These are phyloP conservation scores for Ceratocystis lukuohia DNA, from an alignment of 2,329 filamentous ascomycete genomes.

Conservation along the genomic window DNA sequence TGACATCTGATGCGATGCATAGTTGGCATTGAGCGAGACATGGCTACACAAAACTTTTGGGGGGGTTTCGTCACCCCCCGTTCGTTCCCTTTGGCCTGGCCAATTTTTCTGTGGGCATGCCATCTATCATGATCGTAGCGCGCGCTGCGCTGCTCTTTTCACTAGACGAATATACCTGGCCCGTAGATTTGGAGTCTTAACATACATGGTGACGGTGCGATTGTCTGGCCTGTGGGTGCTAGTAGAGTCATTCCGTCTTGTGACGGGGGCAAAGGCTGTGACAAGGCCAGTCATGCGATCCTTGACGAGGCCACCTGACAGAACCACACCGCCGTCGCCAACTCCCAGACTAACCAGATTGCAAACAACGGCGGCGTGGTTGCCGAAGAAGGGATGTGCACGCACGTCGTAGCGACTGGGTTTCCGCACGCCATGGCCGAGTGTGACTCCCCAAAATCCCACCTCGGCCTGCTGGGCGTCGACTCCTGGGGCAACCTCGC, in stretches of 20 bases:
- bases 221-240: background rate
- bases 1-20: too few species aligned
- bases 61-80: too few species aligned
- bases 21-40: too few species aligned
- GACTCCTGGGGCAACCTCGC: background rate
- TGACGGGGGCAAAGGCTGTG: slow-evolving; percentile 24
- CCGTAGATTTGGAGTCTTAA: background rate
- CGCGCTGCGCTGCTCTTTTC: background rate
- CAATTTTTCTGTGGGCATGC: background rate
- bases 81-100: too few species aligned
- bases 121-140: background rate
- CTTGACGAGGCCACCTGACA: slow-evolving; percentile 33
- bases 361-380: slow-evolving; percentile 33
- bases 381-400: slow-evolving; percentile 42
- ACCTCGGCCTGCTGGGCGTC: too few species aligned
- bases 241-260: background rate
- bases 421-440: slow-evolving; percentile 41
- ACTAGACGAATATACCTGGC: background rate
- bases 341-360: slow-evolving; percentile 28
- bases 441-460: slow-evolving; percentile 40
- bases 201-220: background rate
- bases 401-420: slow-evolving; percentile 30
- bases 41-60: too few species aligned
- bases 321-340: slow-evolving; percentile 30
- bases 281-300: slow-evolving; percentile 30